Percentiles rank a stretch among this genome's conserved stretches.
Conservation (phyloP, 768 basidiomycete species). For the Xanthoconium purpureum region DNA sequence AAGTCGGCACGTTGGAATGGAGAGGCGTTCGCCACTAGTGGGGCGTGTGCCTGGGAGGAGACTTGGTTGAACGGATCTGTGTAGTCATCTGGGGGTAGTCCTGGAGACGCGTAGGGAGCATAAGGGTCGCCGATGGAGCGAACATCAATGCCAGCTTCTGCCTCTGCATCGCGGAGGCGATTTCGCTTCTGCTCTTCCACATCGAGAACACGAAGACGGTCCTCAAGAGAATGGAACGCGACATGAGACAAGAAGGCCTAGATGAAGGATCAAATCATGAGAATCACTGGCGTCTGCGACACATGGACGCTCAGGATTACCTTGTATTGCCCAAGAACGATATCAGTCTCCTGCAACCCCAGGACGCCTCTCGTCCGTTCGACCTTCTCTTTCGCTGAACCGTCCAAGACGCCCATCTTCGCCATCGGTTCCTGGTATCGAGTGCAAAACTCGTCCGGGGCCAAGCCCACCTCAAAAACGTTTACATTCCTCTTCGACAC, state of each 20-base stretch:
- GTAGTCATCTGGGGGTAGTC: constrained; percentile 42
- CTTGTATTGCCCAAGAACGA: constrained; percentile 82
- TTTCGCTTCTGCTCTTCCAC: constrained; percentile 85
- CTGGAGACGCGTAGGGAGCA: constrained; percentile 67
- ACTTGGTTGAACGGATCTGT: constrained; percentile 48
- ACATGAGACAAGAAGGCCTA: constrained; percentile 86
- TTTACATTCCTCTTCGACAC: constrained; percentile 64
- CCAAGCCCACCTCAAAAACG: constrained; percentile 82
- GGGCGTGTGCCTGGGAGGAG: constrained; percentile 68
- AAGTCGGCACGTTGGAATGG: constrained; percentile 75
- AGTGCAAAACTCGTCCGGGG: constrained; percentile 80
- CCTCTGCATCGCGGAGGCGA: constrained; percentile 70
- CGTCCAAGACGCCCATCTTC: constrained; percentile 55
- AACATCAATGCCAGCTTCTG: constrained; percentile 62
- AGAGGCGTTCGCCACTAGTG: constrained; percentile 80
- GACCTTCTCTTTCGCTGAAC: constrained; percentile 55
- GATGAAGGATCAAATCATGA: neutral
- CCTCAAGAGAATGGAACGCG: constrained; percentile 87
- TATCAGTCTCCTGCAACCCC: constrained; percentile 61
- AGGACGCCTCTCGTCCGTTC: constrained; percentile 56
- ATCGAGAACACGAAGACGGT: constrained; percentile 77
- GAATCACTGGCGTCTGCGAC: neutral
- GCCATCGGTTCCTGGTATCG: constrained; percentile 72
- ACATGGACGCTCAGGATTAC: constrained; percentile 38
- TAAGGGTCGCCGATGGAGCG: constrained; percentile 65